phyloP scores from a whole-genome alignment of 192 early-diverging fungal species.

The Phycomyces blakesleeanus region DNA sequence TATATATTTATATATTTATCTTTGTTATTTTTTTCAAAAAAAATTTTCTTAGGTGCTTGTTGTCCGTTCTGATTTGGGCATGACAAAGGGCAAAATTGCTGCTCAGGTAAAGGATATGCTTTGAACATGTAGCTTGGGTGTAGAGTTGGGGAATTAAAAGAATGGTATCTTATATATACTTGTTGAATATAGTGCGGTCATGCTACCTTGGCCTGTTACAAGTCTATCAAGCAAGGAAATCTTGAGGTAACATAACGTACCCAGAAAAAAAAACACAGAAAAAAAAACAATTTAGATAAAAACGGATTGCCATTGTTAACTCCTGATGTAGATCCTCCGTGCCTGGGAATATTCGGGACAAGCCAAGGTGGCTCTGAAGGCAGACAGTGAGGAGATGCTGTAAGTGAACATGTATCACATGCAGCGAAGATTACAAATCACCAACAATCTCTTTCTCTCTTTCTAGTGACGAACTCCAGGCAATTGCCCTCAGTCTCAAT shows the following conservation, averaged over 20 bases:
- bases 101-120: conserved; percentile 78
- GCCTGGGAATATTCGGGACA: conserved; percentile 80
- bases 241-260: conserved; percentile 36
- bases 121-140: no score
- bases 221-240: conserved; percentile 45
- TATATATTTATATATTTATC: no score
- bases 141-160: no score
- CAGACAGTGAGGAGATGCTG: conserved; percentile 73
- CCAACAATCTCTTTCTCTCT: no score
- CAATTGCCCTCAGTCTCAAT: conserved; percentile 50
- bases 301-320: neutral
- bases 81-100: conserved; percentile 93
- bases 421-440: neutral
- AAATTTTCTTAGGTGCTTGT: conserved; percentile 50
- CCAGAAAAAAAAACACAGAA: conserved; percentile 13
- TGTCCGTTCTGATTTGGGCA: conserved; percentile 84
- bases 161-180: no score
- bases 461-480: conserved; percentile 50
- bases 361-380: conserved; percentile 84
- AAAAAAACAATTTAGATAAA: neutral
- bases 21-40: no score
- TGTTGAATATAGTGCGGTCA: conserved; percentile 69
- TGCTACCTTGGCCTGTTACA: conserved; percentile 83
- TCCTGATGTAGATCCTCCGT: conserved; percentile 34
- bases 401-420: conserved; percentile 33